Conservation (phyloP, 805 yeast genomes). For the Sugiyamaella floridensis region DNA sequence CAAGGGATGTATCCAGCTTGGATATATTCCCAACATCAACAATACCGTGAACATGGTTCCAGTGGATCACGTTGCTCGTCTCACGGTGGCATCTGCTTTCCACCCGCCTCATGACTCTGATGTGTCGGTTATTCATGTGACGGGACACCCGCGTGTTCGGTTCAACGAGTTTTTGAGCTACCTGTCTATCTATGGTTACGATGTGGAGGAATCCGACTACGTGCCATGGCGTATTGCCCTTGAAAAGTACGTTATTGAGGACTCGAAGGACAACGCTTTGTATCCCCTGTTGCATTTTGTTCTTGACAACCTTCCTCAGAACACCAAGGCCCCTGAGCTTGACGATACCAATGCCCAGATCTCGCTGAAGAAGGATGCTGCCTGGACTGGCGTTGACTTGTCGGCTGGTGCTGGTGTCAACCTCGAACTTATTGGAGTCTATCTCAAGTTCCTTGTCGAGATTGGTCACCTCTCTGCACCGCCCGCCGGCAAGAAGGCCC, state of each 20-base stretch:
- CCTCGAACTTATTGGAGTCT: slow-evolving; percentile 57
- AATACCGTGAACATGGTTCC: slow-evolving; percentile 95
- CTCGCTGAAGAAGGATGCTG: slow-evolving; percentile 56
- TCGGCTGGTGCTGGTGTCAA: slow-evolving; percentile 74
- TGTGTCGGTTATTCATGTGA: slow-evolving; percentile 84
- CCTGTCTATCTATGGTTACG: slow-evolving; percentile 66
- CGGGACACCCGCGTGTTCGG: slow-evolving; percentile 88
- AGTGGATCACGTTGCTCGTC: slow-evolving; percentile 95
- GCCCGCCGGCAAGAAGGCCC: slow-evolving; percentile 15
- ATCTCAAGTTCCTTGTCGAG: slow-evolving; percentile 70
- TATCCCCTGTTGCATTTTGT: slow-evolving; percentile 93
- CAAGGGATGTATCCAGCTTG: slow-evolving; percentile 89
- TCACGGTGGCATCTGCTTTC: slow-evolving; percentile 75
- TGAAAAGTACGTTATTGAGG: slow-evolving; percentile 71
- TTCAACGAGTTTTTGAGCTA: slow-evolving; percentile 69
- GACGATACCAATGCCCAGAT: slow-evolving; percentile 77
- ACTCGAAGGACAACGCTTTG: slow-evolving; percentile 72
- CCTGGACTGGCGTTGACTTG: slow-evolving; percentile 58
- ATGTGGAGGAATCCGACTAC: slow-evolving; percentile 56
- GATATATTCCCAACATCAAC: slow-evolving; percentile 73
- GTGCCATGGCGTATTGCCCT: slow-evolving; percentile 70
- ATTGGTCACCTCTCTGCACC: slow-evolving; percentile 77
- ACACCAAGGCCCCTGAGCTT: slow-evolving; percentile 91
- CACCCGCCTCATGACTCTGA: slow-evolving; percentile 54
- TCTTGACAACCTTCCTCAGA: slow-evolving; percentile 81